phyloP scores from a whole-genome alignment of 1,284 basidiomycete species.

The Papiliotrema terrestris region DNA sequence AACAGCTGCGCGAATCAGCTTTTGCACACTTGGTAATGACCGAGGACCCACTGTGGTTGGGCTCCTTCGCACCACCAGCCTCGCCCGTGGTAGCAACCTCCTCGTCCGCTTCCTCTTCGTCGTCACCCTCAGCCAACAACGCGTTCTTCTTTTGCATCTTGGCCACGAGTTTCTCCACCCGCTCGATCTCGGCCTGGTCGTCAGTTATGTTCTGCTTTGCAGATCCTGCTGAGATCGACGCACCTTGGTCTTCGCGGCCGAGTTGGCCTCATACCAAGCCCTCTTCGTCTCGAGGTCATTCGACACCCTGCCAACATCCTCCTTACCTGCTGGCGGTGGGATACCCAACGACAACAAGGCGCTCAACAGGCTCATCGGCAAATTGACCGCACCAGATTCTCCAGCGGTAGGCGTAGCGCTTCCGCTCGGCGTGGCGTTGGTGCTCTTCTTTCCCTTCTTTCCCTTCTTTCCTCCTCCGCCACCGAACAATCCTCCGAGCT shows the following conservation, averaged over 20 bases:
- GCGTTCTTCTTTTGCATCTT: constrained; percentile 53
- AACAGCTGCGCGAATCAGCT: constrained; percentile 18
- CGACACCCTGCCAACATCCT: constrained; percentile 78
- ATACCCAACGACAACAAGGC: constrained; percentile 88
- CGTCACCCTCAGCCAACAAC: constrained; percentile 7
- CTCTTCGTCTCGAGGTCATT: constrained; percentile 92
- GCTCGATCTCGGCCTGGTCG: constrained; percentile 65
- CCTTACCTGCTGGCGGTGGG: constrained; percentile 73
- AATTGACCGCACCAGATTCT: constrained; percentile 59
- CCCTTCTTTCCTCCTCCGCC: constrained; percentile 56
- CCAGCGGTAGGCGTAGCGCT: constrained; percentile 41
- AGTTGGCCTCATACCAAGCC: constrained; percentile 79
- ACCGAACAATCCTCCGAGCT: constrained; percentile 77
- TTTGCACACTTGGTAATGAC: neutral
- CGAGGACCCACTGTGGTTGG: constrained; percentile 34
- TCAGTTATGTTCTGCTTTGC: neutral
- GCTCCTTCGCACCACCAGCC: constrained; percentile 33
- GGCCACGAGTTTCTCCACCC: constrained; percentile 58
- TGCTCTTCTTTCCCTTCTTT: constrained; percentile 67
- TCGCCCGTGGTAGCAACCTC: constrained; percentile 14
- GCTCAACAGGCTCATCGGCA: constrained; percentile 80
- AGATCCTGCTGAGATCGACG: neutral
- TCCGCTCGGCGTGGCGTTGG: constrained; percentile 46
- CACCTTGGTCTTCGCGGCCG: constrained; percentile 52
- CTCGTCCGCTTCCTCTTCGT: constrained; percentile 18